A percentile compares a stretch with the other conserved stretches of the same genome.
These are phyloP conservation scores for Metschnikowia kunwiensis DNA, from an alignment of 805 yeast species.

Conservation along the genomic window DNA sequence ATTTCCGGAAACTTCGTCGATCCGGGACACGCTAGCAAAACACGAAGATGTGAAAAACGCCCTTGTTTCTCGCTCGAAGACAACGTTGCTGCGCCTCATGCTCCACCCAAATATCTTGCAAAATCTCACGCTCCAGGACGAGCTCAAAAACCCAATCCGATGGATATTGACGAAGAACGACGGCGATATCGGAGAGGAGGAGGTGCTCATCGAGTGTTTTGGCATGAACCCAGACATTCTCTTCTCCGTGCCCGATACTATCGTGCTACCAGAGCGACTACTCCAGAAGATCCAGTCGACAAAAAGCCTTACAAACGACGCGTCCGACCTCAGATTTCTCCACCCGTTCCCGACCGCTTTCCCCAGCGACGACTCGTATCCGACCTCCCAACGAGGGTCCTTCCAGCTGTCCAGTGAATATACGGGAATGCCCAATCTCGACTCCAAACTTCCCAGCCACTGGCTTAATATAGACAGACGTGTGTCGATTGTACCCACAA, in stretches of 20 bases:
- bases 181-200: slow-evolving; percentile 18
- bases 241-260: slow-evolving; percentile 15
- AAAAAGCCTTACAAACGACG: slow-evolving; percentile 1
- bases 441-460: slow-evolving; percentile 4
- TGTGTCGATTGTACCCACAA: slow-evolving; percentile 30
- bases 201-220: slow-evolving; percentile 21
- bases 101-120: slow-evolving; percentile 48
- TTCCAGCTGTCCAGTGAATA: slow-evolving; percentile 1
- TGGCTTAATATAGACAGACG: slow-evolving; percentile 22
- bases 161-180: slow-evolving; percentile 20
- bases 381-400: slow-evolving; percentile 4
- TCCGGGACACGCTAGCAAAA: background rate
- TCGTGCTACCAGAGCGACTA: slow-evolving; percentile 6
- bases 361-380: background rate
- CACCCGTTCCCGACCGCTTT: background rate
- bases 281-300: slow-evolving; percentile 7
- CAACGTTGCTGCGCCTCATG: slow-evolving; percentile 25
- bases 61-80: background rate
- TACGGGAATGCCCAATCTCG: background rate
- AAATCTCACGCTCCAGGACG: slow-evolving; percentile 25
- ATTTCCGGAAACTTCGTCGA: slow-evolving; percentile 13
- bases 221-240: slow-evolving; percentile 21
- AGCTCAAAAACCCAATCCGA: slow-evolving; percentile 18
- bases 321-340: background rate
- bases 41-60: background rate